Evolutionary conservation across 1,139 yeast genomes (phyloP), one percentile per base, ranked within the genome.

Genomic region (Blastobotrys proliferans): DNA sequence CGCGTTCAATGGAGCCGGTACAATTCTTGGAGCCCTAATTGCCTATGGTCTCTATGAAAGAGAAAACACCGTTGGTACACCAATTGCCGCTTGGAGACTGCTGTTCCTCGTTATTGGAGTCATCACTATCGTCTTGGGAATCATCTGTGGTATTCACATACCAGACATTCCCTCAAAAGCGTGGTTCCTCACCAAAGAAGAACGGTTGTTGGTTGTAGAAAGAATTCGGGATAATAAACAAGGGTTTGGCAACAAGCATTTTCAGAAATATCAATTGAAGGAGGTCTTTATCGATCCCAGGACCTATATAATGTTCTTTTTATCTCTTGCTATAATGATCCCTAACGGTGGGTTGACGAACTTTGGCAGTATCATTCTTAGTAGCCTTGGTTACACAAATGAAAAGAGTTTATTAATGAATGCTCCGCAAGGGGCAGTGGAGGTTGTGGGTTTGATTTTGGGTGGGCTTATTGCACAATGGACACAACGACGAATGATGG

Each of bases 31-130:
- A 3, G 64, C 66, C 1, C 40, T 60, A 6, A 51, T 63, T 26
- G 64, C 67, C 8, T 61, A 53, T 42, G 68, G 58, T 3, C 49
- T 83, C 77, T 50, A 49, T 32, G 52, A 77, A 69, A 56, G 66
- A 44, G 64, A 62, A 38, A 64, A 58, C 30, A 57, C 58, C 13
- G 70, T 65, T 38, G 39, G 61, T 4, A 52, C 69, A 16, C 56
- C 67, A 11, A 51, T 64, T 29, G 66, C 81, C 79, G 61, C 80
- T 6, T 79, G 84, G 84, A 64, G 76, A 58, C 78, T 83, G 81
- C 64, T 79, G 40, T 64, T 79, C 40, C 64, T 79, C 40, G 62
- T 79, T 35, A 82, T 77, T 53, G 83, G 83, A n/a, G 57, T 70
- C 30, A 62, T 74, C 40, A 67, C 81, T 11, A 64, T 77, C 38